phyloP scores from a whole-genome alignment of 2,329 filamentous ascomycete species.

The Blumeriella jaapii region DNA sequence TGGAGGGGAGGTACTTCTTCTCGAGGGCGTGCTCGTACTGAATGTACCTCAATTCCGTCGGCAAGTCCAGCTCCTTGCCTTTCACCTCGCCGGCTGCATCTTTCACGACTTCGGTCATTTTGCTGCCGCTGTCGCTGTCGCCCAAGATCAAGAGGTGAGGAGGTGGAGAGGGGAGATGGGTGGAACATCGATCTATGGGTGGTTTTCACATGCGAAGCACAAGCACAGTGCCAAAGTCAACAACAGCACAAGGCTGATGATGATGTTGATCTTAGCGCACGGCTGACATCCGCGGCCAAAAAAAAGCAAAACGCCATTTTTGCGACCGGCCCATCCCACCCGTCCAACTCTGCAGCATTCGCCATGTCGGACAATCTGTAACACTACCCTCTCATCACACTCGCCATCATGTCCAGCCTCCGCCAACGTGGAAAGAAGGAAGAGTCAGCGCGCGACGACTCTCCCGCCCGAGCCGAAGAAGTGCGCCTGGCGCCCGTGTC shows the following conservation, averaged over 20 bases:
- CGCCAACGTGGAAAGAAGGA: slow-evolving; percentile 19
- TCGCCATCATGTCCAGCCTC: slow-evolving; percentile 10
- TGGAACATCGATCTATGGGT: background rate
- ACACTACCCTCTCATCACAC: background rate
- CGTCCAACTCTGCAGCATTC: too few species aligned
- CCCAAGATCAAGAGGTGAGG: background rate
- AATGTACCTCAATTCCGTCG: slow-evolving; percentile 42
- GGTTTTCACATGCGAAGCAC: slow-evolving; percentile 6
- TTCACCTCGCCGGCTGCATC: background rate
- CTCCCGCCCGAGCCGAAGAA: slow-evolving; percentile 29
- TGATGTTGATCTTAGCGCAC: background rate
- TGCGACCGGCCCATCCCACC: too few species aligned
- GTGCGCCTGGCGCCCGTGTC: slow-evolving; percentile 40
- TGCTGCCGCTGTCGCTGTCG: background rate
- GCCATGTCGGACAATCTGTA: background rate
- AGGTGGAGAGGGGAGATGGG: background rate
- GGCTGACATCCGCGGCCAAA: too few species aligned
- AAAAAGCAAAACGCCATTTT: too few species aligned
- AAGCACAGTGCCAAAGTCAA: too few species aligned
- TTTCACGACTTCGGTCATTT: slow-evolving; percentile 7
- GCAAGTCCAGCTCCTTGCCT: slow-evolving; percentile 21
- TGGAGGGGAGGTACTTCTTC: slow-evolving; percentile 63
- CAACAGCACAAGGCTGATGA: slow-evolving; percentile 6
- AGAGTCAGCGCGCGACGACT: slow-evolving; percentile 8
- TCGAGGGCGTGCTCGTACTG: slow-evolving; percentile 53